These are phyloP conservation scores for Podila clonocystis DNA, from an alignment of 192 early-diverging fungal genomes.

Conservation along the genomic window DNA sequence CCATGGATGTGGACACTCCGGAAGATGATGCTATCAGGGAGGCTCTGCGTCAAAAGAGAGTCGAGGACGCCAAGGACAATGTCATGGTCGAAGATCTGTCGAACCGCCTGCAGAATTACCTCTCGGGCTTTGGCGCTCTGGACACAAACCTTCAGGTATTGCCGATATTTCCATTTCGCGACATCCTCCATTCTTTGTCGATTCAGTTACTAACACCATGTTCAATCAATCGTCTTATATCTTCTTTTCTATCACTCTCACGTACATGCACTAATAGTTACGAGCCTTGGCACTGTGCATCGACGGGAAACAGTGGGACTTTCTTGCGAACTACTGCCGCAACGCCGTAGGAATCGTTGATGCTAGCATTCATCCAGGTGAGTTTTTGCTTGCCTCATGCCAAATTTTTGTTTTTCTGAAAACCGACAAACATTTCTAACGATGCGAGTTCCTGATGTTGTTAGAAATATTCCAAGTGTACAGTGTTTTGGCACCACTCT, in stretches of 20 bases:
- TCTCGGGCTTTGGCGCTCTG: conserved; percentile 10
- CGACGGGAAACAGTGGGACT: conserved; percentile 32
- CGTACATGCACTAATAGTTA: not conserved
- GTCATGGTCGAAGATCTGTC: conserved; percentile 13
- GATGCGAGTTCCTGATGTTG: not conserved
- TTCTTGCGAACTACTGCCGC: conserved; percentile 35
- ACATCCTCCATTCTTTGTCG: not conserved
- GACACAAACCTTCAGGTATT: conserved; percentile 36
- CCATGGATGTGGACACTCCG: conserved; percentile 13
- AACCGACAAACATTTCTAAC: not conserved
- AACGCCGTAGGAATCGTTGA: conserved; percentile 16
- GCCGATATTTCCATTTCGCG: not conserved
- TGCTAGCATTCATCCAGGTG: conserved; percentile 22
- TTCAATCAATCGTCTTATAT: no score
- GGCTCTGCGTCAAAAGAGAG: conserved; percentile 1
- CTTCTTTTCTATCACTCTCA: not conserved
- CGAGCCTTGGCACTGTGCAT: conserved; percentile 34
- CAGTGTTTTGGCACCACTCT: conserved; percentile 31
- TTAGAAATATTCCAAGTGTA: conserved; percentile 42
- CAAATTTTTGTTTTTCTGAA: not conserved
- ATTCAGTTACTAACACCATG: no score
- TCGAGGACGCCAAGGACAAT: conserved; percentile 15
- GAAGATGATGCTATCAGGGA: not conserved
- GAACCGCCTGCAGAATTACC: conserved; percentile 13
- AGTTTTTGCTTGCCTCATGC: not conserved